These are phyloP conservation scores for Rugonectria rugulosa DNA, from an alignment of 2,329 filamentous ascomycete genomes.

Conservation along the genomic window DNA sequence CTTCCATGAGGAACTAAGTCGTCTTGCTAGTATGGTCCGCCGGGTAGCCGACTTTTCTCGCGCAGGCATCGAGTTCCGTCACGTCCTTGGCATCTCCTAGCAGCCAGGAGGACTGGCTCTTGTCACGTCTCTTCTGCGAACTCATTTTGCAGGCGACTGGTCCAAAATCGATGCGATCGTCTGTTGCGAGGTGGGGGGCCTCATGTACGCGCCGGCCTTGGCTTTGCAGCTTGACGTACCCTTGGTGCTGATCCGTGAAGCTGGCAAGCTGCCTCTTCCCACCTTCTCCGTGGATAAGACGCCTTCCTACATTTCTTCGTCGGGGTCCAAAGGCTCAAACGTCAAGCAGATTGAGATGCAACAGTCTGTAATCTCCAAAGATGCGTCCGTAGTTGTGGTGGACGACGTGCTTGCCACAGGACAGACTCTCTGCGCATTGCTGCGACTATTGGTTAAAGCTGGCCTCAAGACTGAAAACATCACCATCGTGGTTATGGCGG, in stretches of 20 bases:
- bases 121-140: constrained; percentile 58
- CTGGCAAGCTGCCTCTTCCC: constrained; percentile 66
- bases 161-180: constrained; percentile 52
- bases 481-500: constrained; percentile 60
- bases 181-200: constrained; percentile 65
- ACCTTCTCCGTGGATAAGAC: constrained; percentile 56
- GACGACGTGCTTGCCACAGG: constrained; percentile 68
- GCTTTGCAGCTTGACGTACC: constrained; percentile 50
- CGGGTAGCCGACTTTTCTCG: constrained; percentile 58
- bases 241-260: constrained; percentile 60
- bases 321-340: constrained; percentile 27
- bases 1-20: constrained; percentile 53
- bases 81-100: constrained; percentile 64
- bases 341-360: constrained; percentile 59
- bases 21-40: constrained; percentile 59
- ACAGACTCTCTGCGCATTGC: constrained; percentile 59
- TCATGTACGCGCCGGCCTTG: constrained; percentile 61
- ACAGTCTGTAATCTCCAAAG: constrained; percentile 47
- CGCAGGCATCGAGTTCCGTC: constrained; percentile 60
- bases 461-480: constrained; percentile 52
- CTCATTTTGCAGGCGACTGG: constrained; percentile 57
- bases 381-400: constrained; percentile 57
- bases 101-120: constrained; percentile 57
- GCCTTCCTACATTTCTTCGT: constrained; percentile 62
- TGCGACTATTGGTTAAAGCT: constrained; percentile 55